A percentile compares a stretch with the other conserved stretches of the same genome.
Conservation (phyloP, 495 filamentous ascomycete genomes). For the Podospora tetraspora region DNA sequence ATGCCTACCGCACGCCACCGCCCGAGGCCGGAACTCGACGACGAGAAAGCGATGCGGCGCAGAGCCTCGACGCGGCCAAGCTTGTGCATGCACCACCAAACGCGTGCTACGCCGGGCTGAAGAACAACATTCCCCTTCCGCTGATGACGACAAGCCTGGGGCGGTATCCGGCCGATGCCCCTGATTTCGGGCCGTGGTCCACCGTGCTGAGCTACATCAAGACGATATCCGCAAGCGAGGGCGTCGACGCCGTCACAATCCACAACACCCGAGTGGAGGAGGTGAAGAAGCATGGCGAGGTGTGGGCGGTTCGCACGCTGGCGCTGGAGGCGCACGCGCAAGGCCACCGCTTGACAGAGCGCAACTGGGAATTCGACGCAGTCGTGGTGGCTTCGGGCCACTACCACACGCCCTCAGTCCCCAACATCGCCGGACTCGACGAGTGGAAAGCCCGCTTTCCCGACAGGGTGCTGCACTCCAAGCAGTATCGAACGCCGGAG, state of each 20-base stretch:
- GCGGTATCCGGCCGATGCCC: conserved; percentile 54
- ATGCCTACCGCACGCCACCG: conserved; percentile 15
- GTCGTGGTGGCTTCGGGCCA: conserved; percentile 57
- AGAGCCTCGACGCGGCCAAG: not conserved
- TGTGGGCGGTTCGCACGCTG: conserved; percentile 48
- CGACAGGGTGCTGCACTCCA: conserved; percentile 51
- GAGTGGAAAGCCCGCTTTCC: conserved; percentile 51
- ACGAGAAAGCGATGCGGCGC: not conserved
- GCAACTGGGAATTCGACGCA: conserved; percentile 45
- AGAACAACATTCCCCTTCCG: conserved; percentile 60
- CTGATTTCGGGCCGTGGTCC: conserved; percentile 51
- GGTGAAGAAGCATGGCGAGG: conserved; percentile 40
- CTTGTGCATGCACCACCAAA: conserved; percentile 32
- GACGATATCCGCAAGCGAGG: conserved; percentile 44
- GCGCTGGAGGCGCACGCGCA: conserved; percentile 30
- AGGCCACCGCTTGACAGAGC: conserved; percentile 9
- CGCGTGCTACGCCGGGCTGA: conserved; percentile 53
- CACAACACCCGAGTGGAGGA: conserved; percentile 56
- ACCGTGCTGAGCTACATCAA: conserved; percentile 55
- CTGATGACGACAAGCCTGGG: conserved; percentile 56
- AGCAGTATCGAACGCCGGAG: conserved; percentile 52
- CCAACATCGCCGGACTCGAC: conserved; percentile 49
- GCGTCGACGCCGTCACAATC: conserved; percentile 44
- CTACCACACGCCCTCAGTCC: conserved; percentile 54
- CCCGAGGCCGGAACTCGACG: conserved; percentile 2